Percentiles rank a stretch among this genome's conserved stretches.
These are phyloP conservation scores for Globisporangium parvum DNA, from an alignment of 352 stramenopile species.

Conservation along the genomic window DNA sequence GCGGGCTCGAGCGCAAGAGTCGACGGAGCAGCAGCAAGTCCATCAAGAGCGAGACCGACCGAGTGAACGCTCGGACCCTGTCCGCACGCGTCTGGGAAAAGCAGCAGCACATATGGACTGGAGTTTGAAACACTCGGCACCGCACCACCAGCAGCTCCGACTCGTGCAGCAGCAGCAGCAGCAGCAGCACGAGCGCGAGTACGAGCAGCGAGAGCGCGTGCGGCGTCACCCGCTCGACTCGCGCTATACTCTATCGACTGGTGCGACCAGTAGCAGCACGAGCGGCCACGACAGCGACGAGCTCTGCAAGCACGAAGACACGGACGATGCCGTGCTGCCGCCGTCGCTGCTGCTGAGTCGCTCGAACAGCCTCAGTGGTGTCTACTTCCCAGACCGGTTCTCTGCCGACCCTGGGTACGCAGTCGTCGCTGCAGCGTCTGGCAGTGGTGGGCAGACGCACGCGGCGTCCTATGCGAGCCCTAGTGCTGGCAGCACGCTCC, in stretches of 20 bases:
- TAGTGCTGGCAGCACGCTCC: neutral
- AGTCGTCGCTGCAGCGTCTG: neutral
- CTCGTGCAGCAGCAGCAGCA: neutral
- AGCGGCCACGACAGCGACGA: neutral
- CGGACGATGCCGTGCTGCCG: neutral
- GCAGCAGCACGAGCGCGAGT: neutral
- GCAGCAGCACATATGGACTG: conserved; percentile 22
- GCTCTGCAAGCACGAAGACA: too few relatives aligned
- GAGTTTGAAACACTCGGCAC: conserved; percentile 6
- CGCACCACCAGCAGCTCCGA: neutral
- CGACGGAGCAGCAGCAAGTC: neutral
- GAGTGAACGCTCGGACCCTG: too few relatives aligned
- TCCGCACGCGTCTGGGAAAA: conserved; percentile 5
- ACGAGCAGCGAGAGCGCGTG: neutral
- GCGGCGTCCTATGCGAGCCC: too few relatives aligned
- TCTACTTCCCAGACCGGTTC: conserved; percentile 2
- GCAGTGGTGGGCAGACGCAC: neutral
- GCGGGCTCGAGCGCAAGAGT: neutral
- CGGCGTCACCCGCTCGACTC: neutral
- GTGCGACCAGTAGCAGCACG: neutral
- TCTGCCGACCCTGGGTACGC: conserved; percentile 1
- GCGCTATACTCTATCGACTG: too few relatives aligned
- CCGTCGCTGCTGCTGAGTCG: neutral
- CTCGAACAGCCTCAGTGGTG: conserved; percentile 1
- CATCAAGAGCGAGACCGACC: too few relatives aligned